Evolutionary conservation across 257 asterid species (phyloP), one percentile per base, ranked within the genome.

Genomic region (Scutellaria minor): DNA sequence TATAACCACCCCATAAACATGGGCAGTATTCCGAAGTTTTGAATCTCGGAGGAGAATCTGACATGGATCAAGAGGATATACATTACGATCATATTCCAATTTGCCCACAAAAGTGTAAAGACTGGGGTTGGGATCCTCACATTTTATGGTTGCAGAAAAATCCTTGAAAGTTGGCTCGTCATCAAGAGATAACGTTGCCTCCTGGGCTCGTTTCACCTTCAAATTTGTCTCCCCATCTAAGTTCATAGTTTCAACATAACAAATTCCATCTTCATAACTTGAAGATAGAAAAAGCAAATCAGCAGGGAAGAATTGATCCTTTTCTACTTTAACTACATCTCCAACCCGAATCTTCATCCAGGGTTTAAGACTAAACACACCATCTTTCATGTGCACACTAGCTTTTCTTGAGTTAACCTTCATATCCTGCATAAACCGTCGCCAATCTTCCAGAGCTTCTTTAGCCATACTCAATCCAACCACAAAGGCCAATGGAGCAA

Each of bases 391-490:
- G 78, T 87, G 97, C 39, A 91, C 82, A 3, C 66, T 55, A 64
- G 85, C 82, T 87, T 94, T 94, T 54, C 97, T 78, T 68, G 84
- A 80, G 81, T 94, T 94, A 72, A 94, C 97, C 88, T 87, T 89
- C 98, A 94, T 88, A 63, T 91, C 98, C 82, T 94, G 97, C 60
- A 91, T 78, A 65, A 94, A 94, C 77, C 97, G 73, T 15, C 91
- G 86, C 90, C 96, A 91, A 75, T 94, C 98, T 85, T 94, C 98
- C 74, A 89, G 66, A 52, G 96, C 98, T 78, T 94, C 97, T 76
- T 94, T 94, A n/a, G 95, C 96, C 98, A 94, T 94, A 70, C 98
- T 94, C 91, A 91, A 72, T 4, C 98, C 98, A 77, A 94, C 96
- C 57, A 94, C 98, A 81, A 94, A 88, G 20, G 79, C 89, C 73